Conservation (phyloP, 768 basidiomycete genomes). For the Wakefieldia striispora region DNA sequence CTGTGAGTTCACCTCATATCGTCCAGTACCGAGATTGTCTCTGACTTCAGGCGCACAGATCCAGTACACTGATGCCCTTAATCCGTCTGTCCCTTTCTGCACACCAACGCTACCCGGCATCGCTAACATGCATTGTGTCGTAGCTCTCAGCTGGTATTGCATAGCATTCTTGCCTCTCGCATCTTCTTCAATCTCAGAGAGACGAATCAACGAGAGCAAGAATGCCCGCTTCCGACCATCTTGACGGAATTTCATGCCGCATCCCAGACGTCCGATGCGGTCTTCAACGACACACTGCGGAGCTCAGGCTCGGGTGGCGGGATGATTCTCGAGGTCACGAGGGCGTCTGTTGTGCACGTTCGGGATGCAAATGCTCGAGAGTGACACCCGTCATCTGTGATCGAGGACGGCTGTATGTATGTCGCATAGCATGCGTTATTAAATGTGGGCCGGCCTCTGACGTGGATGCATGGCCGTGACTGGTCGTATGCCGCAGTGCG, state of each 20-base stretch:
- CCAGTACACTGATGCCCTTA: conserved; percentile 15
- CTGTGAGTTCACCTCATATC: conserved; percentile 1
- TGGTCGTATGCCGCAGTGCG: too few relatives aligned
- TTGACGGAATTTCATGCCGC: conserved; percentile 11
- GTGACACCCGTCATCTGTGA: too few relatives aligned
- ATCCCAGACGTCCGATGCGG: background rate
- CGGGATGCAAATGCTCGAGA: too few relatives aligned
- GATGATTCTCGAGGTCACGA: too few relatives aligned
- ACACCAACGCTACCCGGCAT: background rate
- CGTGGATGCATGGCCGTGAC: too few relatives aligned
- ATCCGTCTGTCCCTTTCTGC: conserved; percentile 9
- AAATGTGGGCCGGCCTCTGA: too few relatives aligned
- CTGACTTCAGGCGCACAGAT: background rate
- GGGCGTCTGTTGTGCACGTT: too few relatives aligned
- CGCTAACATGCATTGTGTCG: background rate
- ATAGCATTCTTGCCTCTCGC: conserved; percentile 25
- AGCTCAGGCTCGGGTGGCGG: too few relatives aligned
- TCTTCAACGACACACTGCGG: too few relatives aligned
- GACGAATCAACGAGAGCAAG: conserved; percentile 11
- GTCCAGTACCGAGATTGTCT: background rate
- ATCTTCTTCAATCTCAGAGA: conserved; percentile 25
- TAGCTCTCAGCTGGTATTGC: conserved; percentile 21
- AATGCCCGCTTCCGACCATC: background rate
- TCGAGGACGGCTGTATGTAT: too few relatives aligned
- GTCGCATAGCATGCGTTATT: too few relatives aligned